Base-by-base conservation (phyloP, 1,284 basidiomycete genomes). In the Cerioporus squamosus region DNA sequence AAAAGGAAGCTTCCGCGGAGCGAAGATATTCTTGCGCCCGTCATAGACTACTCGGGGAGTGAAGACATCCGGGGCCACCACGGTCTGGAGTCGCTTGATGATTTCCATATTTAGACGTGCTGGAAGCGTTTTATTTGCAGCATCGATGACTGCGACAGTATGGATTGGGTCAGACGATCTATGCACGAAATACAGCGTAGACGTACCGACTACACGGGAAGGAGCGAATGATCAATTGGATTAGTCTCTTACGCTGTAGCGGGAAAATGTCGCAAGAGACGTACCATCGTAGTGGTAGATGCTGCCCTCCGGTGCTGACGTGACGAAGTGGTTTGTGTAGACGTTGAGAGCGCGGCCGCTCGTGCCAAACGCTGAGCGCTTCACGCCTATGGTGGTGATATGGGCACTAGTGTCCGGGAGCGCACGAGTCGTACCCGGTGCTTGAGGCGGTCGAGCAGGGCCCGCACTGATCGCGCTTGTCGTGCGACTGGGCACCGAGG, bases 21-120 rank as follows among this genome's bases (percentile, higher is more conserved):
- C 75, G 68, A 90, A 92, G 60, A 93, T 70, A 61, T 92, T 93
- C 71, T 92, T 93, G n/a, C 89, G 77, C 1, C 91, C 90, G 59
- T 93, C 90, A 59, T 92, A 92, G 1, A 83, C 89, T 10, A 81
- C 85, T 6, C 77, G 81, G 2, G 85, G 86, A 1, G 80, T 87
- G 66, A 90, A 91, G 17, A 90, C 74, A 12, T 81, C 71, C 0
- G 86, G 84, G 0, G 84, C 83, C 6, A 81, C 75, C 0, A 73
- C 67, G 14, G 74, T 77, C 68, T 92, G 90, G 6, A 92, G 70
- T 10, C 76, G 76, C 7, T 79, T 77, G 44, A 92, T 84, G 5
- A 92, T 72, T n/a, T 87, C 82, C 78, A 91, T 79, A 60, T 90
- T 91, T 3, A 89, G 70, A 17, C 81, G 75, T 1, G 81, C 81